A percentile compares a stretch with the other conserved stretches of the same genome.
phyloP scores from a whole-genome alignment of 2,329 filamentous ascomycete species.

The Aschersonia sp. region DNA sequence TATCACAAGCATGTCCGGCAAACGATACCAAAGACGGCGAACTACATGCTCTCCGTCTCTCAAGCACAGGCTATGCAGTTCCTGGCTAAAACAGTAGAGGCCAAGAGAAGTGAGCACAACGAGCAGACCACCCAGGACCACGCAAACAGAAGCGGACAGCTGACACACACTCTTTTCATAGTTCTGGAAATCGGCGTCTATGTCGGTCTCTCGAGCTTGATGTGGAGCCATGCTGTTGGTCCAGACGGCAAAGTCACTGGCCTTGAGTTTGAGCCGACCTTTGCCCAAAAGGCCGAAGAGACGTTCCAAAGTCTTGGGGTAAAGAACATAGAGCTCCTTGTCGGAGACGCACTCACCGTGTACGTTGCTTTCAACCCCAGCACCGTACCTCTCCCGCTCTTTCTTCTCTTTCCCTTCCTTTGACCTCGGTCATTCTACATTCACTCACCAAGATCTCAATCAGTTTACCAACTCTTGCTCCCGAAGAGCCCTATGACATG shows the following conservation, averaged over 20 bases:
- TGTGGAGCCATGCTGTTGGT: constrained; percentile 23
- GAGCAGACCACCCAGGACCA: neutral
- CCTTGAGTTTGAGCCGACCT: constrained; percentile 23
- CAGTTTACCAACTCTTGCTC: constrained; percentile 14
- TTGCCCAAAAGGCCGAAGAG: constrained; percentile 19
- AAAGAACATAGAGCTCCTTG: constrained; percentile 5
- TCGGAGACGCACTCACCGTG: constrained; percentile 25
- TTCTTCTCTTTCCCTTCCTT: neutral
- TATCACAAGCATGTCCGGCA: neutral
- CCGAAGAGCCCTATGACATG: constrained; percentile 26
- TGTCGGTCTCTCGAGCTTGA: constrained; percentile 22
- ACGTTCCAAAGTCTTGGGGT: constrained; percentile 6
- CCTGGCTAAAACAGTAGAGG: neutral
- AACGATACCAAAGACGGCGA: neutral
- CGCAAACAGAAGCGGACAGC: neutral
- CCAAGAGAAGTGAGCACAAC: neutral
- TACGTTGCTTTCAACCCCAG: constrained; percentile 10
- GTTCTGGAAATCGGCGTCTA: constrained; percentile 26
- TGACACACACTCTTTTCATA: constrained; percentile 4
- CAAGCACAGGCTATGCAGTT: neutral
- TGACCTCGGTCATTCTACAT: neutral
- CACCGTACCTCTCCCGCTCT: neutral
- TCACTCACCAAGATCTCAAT: constrained; percentile 1
- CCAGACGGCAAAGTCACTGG: constrained; percentile 21
- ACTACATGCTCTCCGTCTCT: neutral